phyloP scores from a whole-genome alignment of 2,329 filamentous ascomycete genomes.

The Nemania sp. region DNA sequence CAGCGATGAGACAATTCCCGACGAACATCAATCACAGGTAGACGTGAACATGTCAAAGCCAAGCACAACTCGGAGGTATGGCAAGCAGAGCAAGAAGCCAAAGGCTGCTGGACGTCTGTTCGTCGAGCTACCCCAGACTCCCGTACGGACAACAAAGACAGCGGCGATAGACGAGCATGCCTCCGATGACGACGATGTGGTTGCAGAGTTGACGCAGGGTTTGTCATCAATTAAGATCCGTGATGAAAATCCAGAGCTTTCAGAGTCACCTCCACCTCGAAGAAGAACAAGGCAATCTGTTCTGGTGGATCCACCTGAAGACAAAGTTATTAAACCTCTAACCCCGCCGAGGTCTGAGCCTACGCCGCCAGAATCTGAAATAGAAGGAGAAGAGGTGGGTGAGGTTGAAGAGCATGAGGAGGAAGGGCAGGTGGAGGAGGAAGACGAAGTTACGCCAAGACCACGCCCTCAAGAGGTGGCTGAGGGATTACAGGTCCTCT shows the following conservation, averaged over 20 bases:
- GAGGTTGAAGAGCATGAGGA: background rate
- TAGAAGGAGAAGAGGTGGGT: slow-evolving; percentile 14
- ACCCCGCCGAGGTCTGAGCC: slow-evolving; percentile 30
- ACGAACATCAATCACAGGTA: slow-evolving; percentile 5
- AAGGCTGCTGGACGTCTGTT: slow-evolving; percentile 63
- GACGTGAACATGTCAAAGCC: slow-evolving; percentile 59
- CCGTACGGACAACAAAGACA: slow-evolving; percentile 51
- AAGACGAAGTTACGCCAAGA: background rate
- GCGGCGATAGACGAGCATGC: slow-evolving; percentile 33
- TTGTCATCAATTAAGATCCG: slow-evolving; percentile 46
- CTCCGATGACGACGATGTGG: slow-evolving; percentile 40
- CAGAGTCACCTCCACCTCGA: slow-evolving; percentile 36
- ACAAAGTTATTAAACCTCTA: slow-evolving; percentile 29
- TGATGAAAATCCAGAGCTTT: slow-evolving; percentile 42
- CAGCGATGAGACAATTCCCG: slow-evolving; percentile 1
- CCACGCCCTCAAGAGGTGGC: slow-evolving; percentile 28
- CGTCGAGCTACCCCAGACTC: slow-evolving; percentile 64
- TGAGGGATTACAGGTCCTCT: slow-evolving; percentile 57
- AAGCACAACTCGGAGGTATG: slow-evolving; percentile 61
- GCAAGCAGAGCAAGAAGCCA: slow-evolving; percentile 61
- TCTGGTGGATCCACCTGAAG: slow-evolving; percentile 32
- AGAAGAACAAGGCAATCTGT: slow-evolving; percentile 43
- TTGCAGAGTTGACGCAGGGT: slow-evolving; percentile 53
- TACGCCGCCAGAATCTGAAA: slow-evolving; percentile 29
- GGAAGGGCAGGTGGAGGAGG: slow-evolving; percentile 17